Percentiles rank a stretch among this genome's conserved stretches.
Evolutionary conservation across 108 stramenopile genomes (phyloP).

Genomic region (Conticribra weissflogii): DNA sequence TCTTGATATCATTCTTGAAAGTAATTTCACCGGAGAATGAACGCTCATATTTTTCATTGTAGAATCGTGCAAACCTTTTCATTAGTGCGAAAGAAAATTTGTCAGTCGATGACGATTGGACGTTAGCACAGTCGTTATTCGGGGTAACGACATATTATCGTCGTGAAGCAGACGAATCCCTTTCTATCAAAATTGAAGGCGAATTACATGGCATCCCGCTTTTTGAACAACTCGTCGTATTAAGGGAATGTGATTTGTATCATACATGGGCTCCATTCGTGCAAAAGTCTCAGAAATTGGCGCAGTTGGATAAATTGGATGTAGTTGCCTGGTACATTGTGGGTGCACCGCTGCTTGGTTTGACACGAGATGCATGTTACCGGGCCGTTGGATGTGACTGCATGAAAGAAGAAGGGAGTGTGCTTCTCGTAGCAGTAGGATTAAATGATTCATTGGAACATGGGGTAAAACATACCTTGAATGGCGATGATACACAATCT

Average conservation of each 20-base stretch:
- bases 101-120: constrained; percentile 23
- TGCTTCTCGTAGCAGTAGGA: constrained; percentile 82
- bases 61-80: constrained; percentile 44
- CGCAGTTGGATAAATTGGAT: constrained; percentile 88
- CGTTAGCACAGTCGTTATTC: constrained; percentile 58
- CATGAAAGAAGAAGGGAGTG: constrained; percentile 80
- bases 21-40: neutral
- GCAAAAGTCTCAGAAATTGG: constrained; percentile 59
- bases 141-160: constrained; percentile 86
- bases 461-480: constrained; percentile 24
- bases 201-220: constrained; percentile 67
- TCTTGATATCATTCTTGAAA: neutral
- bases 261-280: constrained; percentile 91
- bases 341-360: constrained; percentile 65
- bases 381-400: constrained; percentile 92
- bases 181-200: constrained; percentile 86
- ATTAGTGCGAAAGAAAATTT: constrained; percentile 24
- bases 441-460: constrained; percentile 61
- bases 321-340: constrained; percentile 82
- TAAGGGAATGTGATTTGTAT: constrained; percentile 91
- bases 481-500: neutral
- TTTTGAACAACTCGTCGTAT: constrained; percentile 92
- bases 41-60: neutral
- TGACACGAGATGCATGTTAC: constrained; percentile 78
- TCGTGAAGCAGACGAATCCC: constrained; percentile 64